phyloP scores from a whole-genome alignment of 2,329 filamentous ascomycete genomes.

The Plectosphaerella sp. region DNA sequence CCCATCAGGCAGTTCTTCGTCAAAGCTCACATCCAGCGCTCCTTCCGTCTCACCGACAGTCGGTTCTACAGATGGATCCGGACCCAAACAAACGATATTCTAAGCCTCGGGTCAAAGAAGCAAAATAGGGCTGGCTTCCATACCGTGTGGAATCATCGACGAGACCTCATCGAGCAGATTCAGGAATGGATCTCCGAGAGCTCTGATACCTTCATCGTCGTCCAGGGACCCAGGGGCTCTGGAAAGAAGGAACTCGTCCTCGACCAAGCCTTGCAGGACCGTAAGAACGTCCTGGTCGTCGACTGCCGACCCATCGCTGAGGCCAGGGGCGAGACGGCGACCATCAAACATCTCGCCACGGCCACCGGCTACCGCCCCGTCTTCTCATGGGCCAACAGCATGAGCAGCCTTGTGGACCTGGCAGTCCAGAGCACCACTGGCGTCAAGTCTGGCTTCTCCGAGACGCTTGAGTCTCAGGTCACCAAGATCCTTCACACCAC shows the following conservation, averaged over 20 bases:
- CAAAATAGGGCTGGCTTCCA: constrained; percentile 66
- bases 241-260: constrained; percentile 86
- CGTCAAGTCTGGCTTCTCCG: constrained; percentile 89
- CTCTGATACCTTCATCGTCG: constrained; percentile 85
- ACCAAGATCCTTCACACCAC: constrained; percentile 87
- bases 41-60: constrained; percentile 70
- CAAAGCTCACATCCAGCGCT: constrained; percentile 77
- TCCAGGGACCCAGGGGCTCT: constrained; percentile 87
- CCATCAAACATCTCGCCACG: constrained; percentile 73
- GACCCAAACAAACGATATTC: constrained; percentile 62
- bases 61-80: constrained; percentile 77
- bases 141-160: constrained; percentile 84
- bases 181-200: constrained; percentile 84
- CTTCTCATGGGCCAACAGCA: constrained; percentile 94
- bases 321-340: constrained; percentile 80
- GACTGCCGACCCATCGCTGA: constrained; percentile 95
- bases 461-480: constrained; percentile 84
- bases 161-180: constrained; percentile 75
- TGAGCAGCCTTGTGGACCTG: constrained; percentile 87
- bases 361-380: constrained; percentile 89
- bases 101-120: constrained; percentile 54
- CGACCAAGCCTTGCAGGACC: constrained; percentile 73
- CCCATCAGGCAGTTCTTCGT: constrained; percentile 93
- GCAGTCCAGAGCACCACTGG: constrained; percentile 92
- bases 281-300: constrained; percentile 74